phyloP scores from a whole-genome alignment of 2,329 filamentous ascomycete species.

The Fusarium nisikadoi region DNA sequence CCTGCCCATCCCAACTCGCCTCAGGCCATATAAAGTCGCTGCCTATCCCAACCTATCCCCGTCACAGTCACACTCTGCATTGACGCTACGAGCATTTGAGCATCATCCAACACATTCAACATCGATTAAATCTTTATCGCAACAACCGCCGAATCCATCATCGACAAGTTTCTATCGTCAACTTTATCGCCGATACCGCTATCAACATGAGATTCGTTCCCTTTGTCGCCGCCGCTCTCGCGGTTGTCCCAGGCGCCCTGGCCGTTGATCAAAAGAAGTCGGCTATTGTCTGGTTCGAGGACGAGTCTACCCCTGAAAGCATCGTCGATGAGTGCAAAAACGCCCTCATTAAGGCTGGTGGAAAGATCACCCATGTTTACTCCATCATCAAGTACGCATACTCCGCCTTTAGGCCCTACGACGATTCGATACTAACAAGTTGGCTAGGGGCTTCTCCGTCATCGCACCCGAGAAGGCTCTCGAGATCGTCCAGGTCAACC shows the following conservation, averaged over 20 bases:
- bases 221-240: slow-evolving; percentile 64
- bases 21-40: slow-evolving; percentile 29
- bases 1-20: background rate
- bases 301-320: slow-evolving; percentile 70
- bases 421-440: slow-evolving; percentile 39
- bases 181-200: background rate
- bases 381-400: slow-evolving; percentile 70
- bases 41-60: background rate
- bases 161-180: background rate
- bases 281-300: slow-evolving; percentile 82
- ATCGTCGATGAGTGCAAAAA: slow-evolving; percentile 78
- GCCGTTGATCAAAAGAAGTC: slow-evolving; percentile 75
- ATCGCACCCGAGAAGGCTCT: slow-evolving; percentile 76
- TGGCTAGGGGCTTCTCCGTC: slow-evolving; percentile 77
- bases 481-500: slow-evolving; percentile 72
- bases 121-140: slow-evolving; percentile 2
- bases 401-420: background rate
- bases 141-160: background rate
- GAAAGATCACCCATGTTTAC: slow-evolving; percentile 83
- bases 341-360: slow-evolving; percentile 75
- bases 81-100: slow-evolving; percentile 20
- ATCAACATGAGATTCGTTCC: slow-evolving; percentile 71
- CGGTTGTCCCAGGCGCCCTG: slow-evolving; percentile 67
- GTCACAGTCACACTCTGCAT: slow-evolving; percentile 15
- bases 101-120: background rate